Conservation (phyloP, 2,329 filamentous ascomycete species). For the Aaosphaeria pasadenensis region DNA sequence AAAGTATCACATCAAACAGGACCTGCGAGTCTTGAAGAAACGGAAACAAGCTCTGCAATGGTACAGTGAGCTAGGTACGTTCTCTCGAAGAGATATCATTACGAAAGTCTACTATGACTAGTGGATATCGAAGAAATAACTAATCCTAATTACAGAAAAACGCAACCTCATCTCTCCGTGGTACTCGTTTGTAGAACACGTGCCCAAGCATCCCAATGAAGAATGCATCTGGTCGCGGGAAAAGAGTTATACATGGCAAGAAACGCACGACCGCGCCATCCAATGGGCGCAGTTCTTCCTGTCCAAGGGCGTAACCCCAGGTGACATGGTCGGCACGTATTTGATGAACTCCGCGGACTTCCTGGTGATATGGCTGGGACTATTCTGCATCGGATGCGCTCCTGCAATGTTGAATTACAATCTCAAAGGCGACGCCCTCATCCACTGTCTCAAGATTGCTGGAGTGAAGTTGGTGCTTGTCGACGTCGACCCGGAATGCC, state of each 20-base stretch:
- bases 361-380: constrained; percentile 61
- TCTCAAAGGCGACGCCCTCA: constrained; percentile 57
- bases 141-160: constrained; percentile 7
- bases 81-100: background rate
- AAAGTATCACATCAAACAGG: constrained; percentile 64
- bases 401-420: constrained; percentile 71
- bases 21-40: constrained; percentile 48
- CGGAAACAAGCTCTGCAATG: constrained; percentile 36
- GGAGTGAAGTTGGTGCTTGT: constrained; percentile 56
- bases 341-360: constrained; percentile 66
- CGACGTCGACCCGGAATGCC: constrained; percentile 47
- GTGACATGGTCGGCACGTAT: constrained; percentile 64
- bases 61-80: constrained; percentile 27
- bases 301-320: constrained; percentile 55
- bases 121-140: constrained; percentile 7
- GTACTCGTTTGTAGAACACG: constrained; percentile 25
- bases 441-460: constrained; percentile 62
- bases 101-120: constrained; percentile 16
- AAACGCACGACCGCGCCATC: constrained; percentile 24
- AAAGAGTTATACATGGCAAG: constrained; percentile 40
- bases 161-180: constrained; percentile 33
- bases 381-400: constrained; percentile 63
- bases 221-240: constrained; percentile 65
- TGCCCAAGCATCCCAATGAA: constrained; percentile 37
- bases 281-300: constrained; percentile 31